Percentiles rank a stretch among this genome's conserved stretches.
These are phyloP conservation scores for Microcyclosporella mali DNA, from an alignment of 2,329 filamentous ascomycete genomes.

Conservation along the genomic window DNA sequence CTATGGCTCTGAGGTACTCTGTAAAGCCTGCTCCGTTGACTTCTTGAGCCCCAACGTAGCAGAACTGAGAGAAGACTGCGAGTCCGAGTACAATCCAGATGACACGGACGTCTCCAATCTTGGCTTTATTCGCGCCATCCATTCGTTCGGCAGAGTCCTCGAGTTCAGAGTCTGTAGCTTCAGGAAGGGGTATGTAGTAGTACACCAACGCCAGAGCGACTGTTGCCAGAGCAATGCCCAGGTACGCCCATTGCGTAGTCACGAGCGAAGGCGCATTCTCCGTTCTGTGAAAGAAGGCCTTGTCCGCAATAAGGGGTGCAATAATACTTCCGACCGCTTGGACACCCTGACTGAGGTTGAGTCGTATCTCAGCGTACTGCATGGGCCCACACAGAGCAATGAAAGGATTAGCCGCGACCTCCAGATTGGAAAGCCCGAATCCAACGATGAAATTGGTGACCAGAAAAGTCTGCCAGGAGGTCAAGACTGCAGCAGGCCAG, in stretches of 20 bases:
- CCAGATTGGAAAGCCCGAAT: conserved; percentile 53
- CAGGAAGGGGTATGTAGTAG: conserved; percentile 57
- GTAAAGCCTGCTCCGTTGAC: conserved; percentile 46
- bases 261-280: conserved; percentile 48
- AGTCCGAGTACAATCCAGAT: conserved; percentile 53
- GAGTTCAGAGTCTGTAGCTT: conserved; percentile 56
- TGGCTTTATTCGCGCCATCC: conserved; percentile 43
- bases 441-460: conserved; percentile 59
- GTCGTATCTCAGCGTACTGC: conserved; percentile 53
- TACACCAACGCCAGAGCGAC: conserved; percentile 53
- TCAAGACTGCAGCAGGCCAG: conserved; percentile 59
- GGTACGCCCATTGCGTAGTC: conserved; percentile 59
- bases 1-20: conserved; percentile 38
- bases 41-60: conserved; percentile 58
- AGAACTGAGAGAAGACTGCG: conserved; percentile 51
- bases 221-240: conserved; percentile 57
- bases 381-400: conserved; percentile 56
- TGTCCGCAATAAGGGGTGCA: conserved; percentile 54
- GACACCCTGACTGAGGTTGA: conserved; percentile 56
- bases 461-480: conserved; percentile 55
- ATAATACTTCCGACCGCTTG: conserved; percentile 56
- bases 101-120: conserved; percentile 40
- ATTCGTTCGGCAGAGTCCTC: conserved; percentile 50
- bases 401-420: conserved; percentile 57
- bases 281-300: conserved; percentile 49